Percentiles rank a stretch among this genome's conserved stretches.
Conservation (phyloP, 345 rosid species). For the Draba incana region DNA sequence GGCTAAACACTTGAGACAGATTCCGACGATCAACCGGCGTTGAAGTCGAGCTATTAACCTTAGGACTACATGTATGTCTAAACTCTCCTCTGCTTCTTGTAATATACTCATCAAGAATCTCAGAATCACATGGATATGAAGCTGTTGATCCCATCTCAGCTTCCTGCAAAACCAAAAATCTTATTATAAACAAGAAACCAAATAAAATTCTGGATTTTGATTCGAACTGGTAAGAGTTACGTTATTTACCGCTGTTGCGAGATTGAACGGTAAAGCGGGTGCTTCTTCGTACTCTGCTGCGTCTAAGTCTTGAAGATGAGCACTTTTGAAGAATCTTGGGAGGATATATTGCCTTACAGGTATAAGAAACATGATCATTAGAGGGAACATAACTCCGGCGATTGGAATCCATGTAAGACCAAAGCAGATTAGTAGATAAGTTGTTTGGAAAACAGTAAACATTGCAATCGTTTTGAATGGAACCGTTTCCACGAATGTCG, state of each 20-base stretch:
- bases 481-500: constrained; percentile 88
- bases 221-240: neutral
- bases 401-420: constrained; percentile 97
- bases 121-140: constrained; percentile 59
- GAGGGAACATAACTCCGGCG: constrained; percentile 92
- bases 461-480: constrained; percentile 81
- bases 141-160: constrained; percentile 60
- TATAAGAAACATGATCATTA: constrained; percentile 91
- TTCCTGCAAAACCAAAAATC: constrained; percentile 43
- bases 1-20: constrained; percentile 51
- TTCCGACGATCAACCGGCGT: constrained; percentile 65
- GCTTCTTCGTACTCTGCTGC: constrained; percentile 97
- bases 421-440: constrained; percentile 75
- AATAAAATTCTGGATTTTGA: neutral
- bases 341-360: constrained; percentile 85
- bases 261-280: constrained; percentile 81
- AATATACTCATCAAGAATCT: constrained; percentile 78
- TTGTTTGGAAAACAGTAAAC: constrained; percentile 83
- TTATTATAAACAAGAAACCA: neutral
- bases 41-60: constrained; percentile 65
- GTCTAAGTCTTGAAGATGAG: constrained; percentile 88
- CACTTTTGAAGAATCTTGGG: constrained; percentile 87
- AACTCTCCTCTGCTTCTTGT: constrained; percentile 96
- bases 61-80: constrained; percentile 73
- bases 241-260: constrained; percentile 34